These are phyloP conservation scores for Lentinula aciculospora DNA, from an alignment of 768 basidiomycete species.

Conservation along the genomic window DNA sequence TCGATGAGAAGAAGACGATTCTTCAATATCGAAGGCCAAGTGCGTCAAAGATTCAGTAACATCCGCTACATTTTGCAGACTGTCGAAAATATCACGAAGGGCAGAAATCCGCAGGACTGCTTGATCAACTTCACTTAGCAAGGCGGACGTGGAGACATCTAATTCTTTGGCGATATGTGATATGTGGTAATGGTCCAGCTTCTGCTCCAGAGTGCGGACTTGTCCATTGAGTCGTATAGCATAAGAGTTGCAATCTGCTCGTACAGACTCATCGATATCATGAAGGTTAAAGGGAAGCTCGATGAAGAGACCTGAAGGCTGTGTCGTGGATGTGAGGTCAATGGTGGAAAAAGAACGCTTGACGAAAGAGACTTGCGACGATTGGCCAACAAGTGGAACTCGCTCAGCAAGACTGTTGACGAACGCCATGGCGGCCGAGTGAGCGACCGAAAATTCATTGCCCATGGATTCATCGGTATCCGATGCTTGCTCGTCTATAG, in stretches of 20 bases:
- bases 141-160: conserved; percentile 35
- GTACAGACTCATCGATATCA: conserved; percentile 59
- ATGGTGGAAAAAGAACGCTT: conserved; percentile 29
- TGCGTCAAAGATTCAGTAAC: conserved; percentile 28
- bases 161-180: conserved; percentile 49
- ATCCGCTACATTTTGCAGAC: conserved; percentile 19
- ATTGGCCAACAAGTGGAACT: conserved; percentile 47
- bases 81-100: conserved; percentile 29
- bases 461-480: conserved; percentile 27
- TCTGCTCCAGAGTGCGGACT: conserved; percentile 42
- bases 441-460: conserved; percentile 30
- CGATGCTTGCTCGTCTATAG: conserved; percentile 21
- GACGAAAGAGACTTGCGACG: conserved; percentile 16
- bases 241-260: conserved; percentile 64
- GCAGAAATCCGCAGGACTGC: conserved; percentile 33
- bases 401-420: conserved; percentile 41
- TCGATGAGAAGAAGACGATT: conserved; percentile 25
- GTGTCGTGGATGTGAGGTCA: conserved; percentile 29
- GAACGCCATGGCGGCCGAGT: conserved; percentile 41
- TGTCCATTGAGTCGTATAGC: conserved; percentile 57
- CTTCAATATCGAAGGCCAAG: conserved; percentile 31
- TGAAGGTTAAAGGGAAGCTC: conserved; percentile 53
- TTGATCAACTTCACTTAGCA: conserved; percentile 30
- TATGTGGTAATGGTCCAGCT: conserved; percentile 42
- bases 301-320: conserved; percentile 24